These are phyloP conservation scores for Agaricus blazei DNA, from an alignment of 768 basidiomycete species.

Conservation along the genomic window DNA sequence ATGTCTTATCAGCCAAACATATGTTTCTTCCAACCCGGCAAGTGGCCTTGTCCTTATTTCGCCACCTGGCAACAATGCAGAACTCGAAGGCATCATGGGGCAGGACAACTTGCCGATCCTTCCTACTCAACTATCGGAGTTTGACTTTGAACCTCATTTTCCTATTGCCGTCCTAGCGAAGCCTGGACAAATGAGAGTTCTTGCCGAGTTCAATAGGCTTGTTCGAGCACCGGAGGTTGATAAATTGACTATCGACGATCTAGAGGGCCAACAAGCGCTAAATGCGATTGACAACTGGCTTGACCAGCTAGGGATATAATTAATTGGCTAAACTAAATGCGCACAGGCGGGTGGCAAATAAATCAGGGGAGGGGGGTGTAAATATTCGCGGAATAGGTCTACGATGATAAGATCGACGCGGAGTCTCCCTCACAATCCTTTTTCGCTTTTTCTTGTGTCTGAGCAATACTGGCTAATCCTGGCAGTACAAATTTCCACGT, in stretches of 20 bases:
- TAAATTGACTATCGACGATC: conserved; percentile 24
- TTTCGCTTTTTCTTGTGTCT: conserved; percentile 28
- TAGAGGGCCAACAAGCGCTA: conserved; percentile 34
- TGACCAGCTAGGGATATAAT: conserved; percentile 47
- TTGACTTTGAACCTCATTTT: conserved; percentile 58
- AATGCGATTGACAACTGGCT: conserved; percentile 46
- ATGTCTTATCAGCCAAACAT: conserved; percentile 59
- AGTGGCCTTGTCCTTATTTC: conserved; percentile 58
- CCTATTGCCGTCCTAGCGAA: conserved; percentile 50
- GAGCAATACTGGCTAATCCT: conserved; percentile 41
- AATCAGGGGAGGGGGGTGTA: not conserved
- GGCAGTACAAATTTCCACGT: conserved; percentile 69
- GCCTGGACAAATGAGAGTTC: conserved; percentile 23
- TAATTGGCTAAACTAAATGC: not conserved
- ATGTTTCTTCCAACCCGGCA: conserved; percentile 64
- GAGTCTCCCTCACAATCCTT: conserved; percentile 26
- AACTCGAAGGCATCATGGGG: conserved; percentile 18
- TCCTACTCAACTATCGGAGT: conserved; percentile 39
- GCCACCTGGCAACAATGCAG: conserved; percentile 40
- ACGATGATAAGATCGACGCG: conserved; percentile 10
- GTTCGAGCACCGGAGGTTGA: conserved; percentile 32
- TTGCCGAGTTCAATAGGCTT: conserved; percentile 36
- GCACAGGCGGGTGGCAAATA: too few relatives aligned
- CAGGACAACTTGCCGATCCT: conserved; percentile 15
- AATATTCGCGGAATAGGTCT: not conserved